Percentiles rank a stretch among this genome's conserved stretches.
Evolutionary conservation across 179 eudicot genomes (phyloP).

Genomic region (Silene noctiflora): DNA sequence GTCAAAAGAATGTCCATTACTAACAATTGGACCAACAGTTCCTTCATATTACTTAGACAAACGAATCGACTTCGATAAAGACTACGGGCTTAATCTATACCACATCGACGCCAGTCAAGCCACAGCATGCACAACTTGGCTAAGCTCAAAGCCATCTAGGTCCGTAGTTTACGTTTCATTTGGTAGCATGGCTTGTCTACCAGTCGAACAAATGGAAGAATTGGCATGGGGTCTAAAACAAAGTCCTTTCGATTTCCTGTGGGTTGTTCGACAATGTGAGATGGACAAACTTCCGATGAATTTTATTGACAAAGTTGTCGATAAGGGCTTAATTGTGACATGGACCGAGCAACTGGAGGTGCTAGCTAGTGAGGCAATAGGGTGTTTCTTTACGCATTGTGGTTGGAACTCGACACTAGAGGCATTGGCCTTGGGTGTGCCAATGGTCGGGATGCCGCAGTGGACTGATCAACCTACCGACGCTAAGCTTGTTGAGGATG

Average conservation of each 20-base stretch:
- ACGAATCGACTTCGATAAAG: conserved; percentile 24
- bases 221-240: conserved; percentile 24
- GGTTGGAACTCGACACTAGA: conserved; percentile 72
- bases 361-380: conserved; percentile 27
- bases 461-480: conserved; percentile 69
- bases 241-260: conserved; percentile 22
- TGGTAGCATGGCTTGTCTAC: conserved; percentile 30
- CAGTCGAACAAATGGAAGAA: conserved; percentile 30
- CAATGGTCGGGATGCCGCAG: conserved; percentile 66
- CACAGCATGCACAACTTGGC: conserved; percentile 17
- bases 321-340: conserved; percentile 24
- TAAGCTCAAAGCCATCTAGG: conserved; percentile 28
- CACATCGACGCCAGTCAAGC: neutral
- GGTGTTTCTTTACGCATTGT: conserved; percentile 43
- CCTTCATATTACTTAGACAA: conserved; percentile 37
- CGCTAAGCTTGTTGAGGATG: conserved; percentile 57
- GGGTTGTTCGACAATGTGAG: conserved; percentile 31
- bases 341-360: conserved; percentile 36
- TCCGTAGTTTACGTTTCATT: conserved; percentile 36
- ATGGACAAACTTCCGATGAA: conserved; percentile 22
- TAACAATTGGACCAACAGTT: conserved; percentile 37
- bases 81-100: conserved; percentile 27
- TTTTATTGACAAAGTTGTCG: conserved; percentile 2
- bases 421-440: conserved; percentile 59
- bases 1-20: conserved; percentile 23